Evolutionary conservation across 2,329 filamentous ascomycete species (phyloP).

Genomic region (Fusarium secorum): DNA sequence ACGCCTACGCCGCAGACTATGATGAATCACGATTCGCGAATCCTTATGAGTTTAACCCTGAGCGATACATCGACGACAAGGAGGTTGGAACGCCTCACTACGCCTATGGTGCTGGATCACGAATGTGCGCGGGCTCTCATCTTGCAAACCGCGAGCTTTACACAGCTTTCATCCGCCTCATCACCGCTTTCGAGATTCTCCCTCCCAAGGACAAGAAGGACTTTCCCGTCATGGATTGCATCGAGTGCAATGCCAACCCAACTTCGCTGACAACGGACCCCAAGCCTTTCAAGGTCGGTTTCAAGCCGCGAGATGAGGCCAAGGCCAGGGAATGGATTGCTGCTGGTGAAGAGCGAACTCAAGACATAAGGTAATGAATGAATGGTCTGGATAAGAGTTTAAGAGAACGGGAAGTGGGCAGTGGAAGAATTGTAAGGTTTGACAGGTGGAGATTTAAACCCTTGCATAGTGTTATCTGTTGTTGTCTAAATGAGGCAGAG

Average conservation of each 20-base stretch:
- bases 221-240: constrained; percentile 61
- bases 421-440: constrained; percentile 17
- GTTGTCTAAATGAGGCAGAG: constrained; percentile 18
- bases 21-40: constrained; percentile 73
- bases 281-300: constrained; percentile 63
- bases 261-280: constrained; percentile 68
- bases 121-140: constrained; percentile 70
- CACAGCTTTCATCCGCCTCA: constrained; percentile 65
- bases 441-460: constrained; percentile 7
- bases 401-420: not conserved
- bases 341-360: constrained; percentile 60
- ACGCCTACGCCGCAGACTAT: constrained; percentile 78
- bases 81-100: constrained; percentile 67
- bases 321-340: constrained; percentile 61
- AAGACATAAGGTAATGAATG: constrained; percentile 42
- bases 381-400: constrained; percentile 1
- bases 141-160: constrained; percentile 70
- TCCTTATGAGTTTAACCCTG: constrained; percentile 70
- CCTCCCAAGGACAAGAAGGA: constrained; percentile 56
- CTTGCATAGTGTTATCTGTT: not conserved
- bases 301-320: constrained; percentile 54
- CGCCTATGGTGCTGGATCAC: constrained; percentile 67
- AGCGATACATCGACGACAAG: constrained; percentile 69
- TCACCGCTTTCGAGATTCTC: constrained; percentile 65
- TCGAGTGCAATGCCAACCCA: constrained; percentile 64